Evolutionary conservation across 257 asterid species (phyloP).

Genomic region (Nicotiana undulata): DNA sequence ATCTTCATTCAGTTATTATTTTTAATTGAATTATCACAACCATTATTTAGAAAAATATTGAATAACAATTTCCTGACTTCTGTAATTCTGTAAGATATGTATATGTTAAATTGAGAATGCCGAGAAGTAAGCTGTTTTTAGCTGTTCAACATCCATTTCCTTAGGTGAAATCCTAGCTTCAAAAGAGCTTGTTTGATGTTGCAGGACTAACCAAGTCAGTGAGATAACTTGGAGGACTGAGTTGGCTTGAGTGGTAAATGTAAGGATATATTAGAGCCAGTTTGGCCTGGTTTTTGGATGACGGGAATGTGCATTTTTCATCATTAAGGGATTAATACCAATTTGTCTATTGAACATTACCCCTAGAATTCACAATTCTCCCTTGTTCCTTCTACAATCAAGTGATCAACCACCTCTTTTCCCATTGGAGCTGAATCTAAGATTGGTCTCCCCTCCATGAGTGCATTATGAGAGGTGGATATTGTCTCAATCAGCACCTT

Average conservation of each 20-base stretch:
- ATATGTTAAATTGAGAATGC: neutral
- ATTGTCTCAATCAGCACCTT: too few species aligned
- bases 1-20: neutral
- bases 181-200: neutral
- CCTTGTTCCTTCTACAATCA: too few species aligned
- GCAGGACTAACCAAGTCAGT: neutral
- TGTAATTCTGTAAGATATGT: neutral
- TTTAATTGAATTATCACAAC: neutral
- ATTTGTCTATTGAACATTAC: neutral
- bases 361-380: too few species aligned
- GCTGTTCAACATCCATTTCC: neutral
- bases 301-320: neutral
- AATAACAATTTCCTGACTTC: neutral
- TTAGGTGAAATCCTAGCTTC: neutral
- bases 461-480: too few species aligned
- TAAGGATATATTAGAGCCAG: neutral
- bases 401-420: too few species aligned
- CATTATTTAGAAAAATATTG: neutral
- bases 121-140: neutral
- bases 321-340: neutral
- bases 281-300: neutral
- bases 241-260: neutral
- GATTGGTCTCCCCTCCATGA: too few species aligned
- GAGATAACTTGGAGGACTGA: neutral
- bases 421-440: too few species aligned